A percentile compares a stretch with the other conserved stretches of the same genome.
These are phyloP conservation scores for Phaeosphaeriaceae sp. DNA, from an alignment of 2,329 filamentous ascomycete genomes.

Conservation along the genomic window DNA sequence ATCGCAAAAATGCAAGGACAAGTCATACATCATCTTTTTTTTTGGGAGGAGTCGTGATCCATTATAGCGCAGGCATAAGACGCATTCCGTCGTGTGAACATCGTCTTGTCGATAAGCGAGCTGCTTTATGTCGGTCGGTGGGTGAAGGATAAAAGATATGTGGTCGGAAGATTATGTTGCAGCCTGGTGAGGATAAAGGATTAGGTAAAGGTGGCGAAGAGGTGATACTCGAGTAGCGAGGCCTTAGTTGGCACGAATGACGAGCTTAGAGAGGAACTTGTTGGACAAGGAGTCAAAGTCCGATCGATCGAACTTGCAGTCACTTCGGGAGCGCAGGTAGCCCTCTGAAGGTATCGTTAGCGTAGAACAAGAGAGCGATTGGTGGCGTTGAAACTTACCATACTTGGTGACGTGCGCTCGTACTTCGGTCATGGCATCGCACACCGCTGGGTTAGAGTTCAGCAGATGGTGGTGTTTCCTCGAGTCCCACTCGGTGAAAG, in stretches of 20 bases:
- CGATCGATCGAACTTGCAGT: constrained; percentile 83
- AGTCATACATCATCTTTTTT: constrained; percentile 44
- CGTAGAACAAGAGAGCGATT: constrained; percentile 12
- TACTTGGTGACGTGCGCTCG: constrained; percentile 90
- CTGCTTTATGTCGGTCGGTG: constrained; percentile 30
- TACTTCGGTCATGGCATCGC: constrained; percentile 96
- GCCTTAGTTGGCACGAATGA: constrained; percentile 86
- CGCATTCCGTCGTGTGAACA: constrained; percentile 35
- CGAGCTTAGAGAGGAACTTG: constrained; percentile 95
- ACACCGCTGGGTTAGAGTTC: constrained; percentile 89
- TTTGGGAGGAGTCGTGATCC: constrained; percentile 37
- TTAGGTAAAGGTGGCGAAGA: constrained; percentile 16
- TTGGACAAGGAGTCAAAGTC: constrained; percentile 97
- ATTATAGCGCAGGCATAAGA: constrained; percentile 39
- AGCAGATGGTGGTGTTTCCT: constrained; percentile 88
- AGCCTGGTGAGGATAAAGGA: constrained; percentile 20
- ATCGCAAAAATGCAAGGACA: constrained; percentile 43
- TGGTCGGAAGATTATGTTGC: constrained; percentile 22
- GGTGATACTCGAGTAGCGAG: constrained; percentile 1
- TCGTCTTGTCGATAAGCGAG: constrained; percentile 25
- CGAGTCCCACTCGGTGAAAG: constrained; percentile 94
- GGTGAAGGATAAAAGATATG: constrained; percentile 32
- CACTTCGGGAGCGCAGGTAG: constrained; percentile 81
- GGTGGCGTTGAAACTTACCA: constrained; percentile 66
- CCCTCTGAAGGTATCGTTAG: constrained; percentile 70